These are phyloP conservation scores for Peronospora belbahrii DNA, from an alignment of 352 stramenopile species.

Conservation along the genomic window DNA sequence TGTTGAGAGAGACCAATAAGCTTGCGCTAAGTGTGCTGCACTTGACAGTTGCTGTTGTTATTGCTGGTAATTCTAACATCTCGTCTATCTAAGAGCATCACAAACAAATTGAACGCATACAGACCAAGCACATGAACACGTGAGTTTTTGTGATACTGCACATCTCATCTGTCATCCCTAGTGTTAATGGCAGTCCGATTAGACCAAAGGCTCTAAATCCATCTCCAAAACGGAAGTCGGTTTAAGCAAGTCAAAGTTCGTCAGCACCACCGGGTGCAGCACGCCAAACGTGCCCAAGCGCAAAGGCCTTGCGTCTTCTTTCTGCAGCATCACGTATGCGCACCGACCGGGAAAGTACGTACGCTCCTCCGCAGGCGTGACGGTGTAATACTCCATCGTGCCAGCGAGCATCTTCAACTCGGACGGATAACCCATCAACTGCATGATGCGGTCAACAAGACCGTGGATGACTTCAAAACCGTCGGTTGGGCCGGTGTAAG, in stretches of 20 bases:
- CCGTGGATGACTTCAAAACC: slow-evolving; percentile 99
- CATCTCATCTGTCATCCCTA: neutral
- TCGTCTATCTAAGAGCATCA: neutral
- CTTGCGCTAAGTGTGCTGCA: neutral
- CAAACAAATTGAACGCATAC: slow-evolving; percentile 6
- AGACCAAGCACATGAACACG: slow-evolving; percentile 16
- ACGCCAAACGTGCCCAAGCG: slow-evolving; percentile 96
- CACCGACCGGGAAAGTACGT: slow-evolving; percentile 96
- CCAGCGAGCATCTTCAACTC: slow-evolving; percentile 56
- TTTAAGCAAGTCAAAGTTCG: slow-evolving; percentile 97
- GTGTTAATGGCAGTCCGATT: slow-evolving; percentile 25
- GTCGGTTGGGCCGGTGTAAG: slow-evolving; percentile 95
- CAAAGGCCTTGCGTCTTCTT: slow-evolving; percentile 49
- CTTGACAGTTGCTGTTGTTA: neutral
- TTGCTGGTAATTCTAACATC: no score
- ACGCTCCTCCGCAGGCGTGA: slow-evolving; percentile 49
- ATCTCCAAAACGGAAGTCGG: slow-evolving; percentile 96
- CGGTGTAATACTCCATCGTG: slow-evolving; percentile 70
- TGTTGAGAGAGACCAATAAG: neutral
- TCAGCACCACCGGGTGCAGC: slow-evolving; percentile 95
- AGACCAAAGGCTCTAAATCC: slow-evolving; percentile 96
- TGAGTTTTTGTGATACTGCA: slow-evolving; percentile 24
- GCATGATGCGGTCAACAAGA: slow-evolving; percentile 98
- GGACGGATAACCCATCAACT: slow-evolving; percentile 90
- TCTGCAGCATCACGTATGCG: slow-evolving; percentile 90